Base-by-base conservation (phyloP, 1,284 basidiomycete species). In the Leucocoprinus gongylophorus region DNA sequence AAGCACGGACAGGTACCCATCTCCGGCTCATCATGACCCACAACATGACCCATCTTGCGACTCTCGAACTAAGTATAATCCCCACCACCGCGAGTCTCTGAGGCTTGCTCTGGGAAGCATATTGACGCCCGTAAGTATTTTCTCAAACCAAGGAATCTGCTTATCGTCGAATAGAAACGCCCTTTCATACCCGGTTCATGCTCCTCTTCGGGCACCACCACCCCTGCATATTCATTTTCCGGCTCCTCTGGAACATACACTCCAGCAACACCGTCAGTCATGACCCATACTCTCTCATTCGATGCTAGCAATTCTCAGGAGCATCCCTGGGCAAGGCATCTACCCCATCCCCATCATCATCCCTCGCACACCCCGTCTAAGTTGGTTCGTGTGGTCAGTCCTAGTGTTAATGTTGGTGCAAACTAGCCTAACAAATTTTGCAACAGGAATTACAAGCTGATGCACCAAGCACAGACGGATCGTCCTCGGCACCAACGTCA, bases 41-140 rank as follows among this genome's bases (percentile, higher is more conserved):
- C 39, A 26, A 40, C 51, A 44, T 12, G 45, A 46, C 23, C 33
- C 46, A 26, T 37, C 46, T 23, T 20, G 28, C 45, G 46, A 53
- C 46, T 13, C 46, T n/a, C 46, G 46, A 38, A 26, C 41, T 46
- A 48, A 46, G 41, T 38, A 48, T 45, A 53, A 48, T 32, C 54
- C 62, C 1, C 70, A 71, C 30, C 72, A 74, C 57, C 70, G 67
- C 41, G 73, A 76, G 48, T 72, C 74, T 0, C 60, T 77, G 40
- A 67, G 73, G 28, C 67, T 75, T 9, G 75, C 71, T 1, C 59
- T 78, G 45, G 76, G 76, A 30, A 78, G 73, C 57, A 76, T 78
- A 17, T 59, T 78, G 13, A 64, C 70, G 35, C 74, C 75, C 56
- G 75, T 76, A 58, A 62, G 74, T 67, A 46, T 57, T 56, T 51